phyloP scores from a whole-genome alignment of 176 grass and related monocot genomes.

The Metroxylon sagu region DNA sequence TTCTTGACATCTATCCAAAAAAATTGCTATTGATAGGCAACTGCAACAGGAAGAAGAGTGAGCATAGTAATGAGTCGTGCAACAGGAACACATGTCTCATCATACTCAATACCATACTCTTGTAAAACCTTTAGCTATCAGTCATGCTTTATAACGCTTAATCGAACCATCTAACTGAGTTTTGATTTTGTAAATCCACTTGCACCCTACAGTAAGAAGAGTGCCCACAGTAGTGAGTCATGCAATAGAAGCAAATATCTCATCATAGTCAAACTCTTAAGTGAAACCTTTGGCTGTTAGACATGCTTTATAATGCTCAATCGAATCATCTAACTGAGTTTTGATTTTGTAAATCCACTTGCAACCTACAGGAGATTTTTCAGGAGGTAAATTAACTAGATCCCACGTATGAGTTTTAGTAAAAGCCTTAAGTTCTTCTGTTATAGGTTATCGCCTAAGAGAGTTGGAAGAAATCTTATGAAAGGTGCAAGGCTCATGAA shows the following conservation, averaged over 20 bases:
- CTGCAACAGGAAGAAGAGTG: background rate
- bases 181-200: conserved; percentile 1
- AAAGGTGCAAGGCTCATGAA: too few species aligned
- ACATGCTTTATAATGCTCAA: background rate
- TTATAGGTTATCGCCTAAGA: too few species aligned
- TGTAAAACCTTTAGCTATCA: background rate
- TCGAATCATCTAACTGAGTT: too few species aligned
- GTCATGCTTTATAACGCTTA: background rate
- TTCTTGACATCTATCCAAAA: too few species aligned
- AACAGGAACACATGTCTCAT: background rate
- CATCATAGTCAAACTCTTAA: background rate
- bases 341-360: conserved; percentile 1
- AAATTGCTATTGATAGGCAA: too few species aligned
- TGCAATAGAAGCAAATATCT: background rate
- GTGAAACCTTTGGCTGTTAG: background rate
- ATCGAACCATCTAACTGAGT: background rate
- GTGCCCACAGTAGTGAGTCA: background rate
- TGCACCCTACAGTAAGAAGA: background rate
- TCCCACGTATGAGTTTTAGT: background rate
- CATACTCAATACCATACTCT: background rate
- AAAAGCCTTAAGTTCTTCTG: background rate
- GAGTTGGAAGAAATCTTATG: too few species aligned
- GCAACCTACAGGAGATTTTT: background rate
- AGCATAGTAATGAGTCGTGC: background rate
- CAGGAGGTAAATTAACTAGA: background rate